Evolutionary conservation across 2,329 filamentous ascomycete genomes (phyloP).

Genomic region (Aspergillus pseudoviridinutans): DNA sequence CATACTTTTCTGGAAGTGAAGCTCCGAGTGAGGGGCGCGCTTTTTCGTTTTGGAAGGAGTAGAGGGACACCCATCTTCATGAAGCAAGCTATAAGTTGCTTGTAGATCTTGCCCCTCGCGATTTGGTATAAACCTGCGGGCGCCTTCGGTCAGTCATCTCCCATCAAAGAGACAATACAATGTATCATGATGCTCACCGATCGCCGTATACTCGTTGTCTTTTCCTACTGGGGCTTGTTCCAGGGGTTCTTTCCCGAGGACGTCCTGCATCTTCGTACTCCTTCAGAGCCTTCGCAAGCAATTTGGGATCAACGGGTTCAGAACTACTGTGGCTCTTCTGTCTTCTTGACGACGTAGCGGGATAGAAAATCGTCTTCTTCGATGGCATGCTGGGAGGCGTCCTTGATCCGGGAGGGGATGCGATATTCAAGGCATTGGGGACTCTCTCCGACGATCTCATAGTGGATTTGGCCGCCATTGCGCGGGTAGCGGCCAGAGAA

Average conservation of each 20-base stretch:
- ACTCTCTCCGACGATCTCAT: conserved; percentile 18
- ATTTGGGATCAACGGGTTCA: conserved; percentile 56
- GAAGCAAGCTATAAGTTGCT: conserved; percentile 85
- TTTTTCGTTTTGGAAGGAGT: conserved; percentile 83
- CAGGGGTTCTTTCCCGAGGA: conserved; percentile 58
- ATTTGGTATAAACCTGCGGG: conserved; percentile 83
- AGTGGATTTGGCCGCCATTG: conserved; percentile 14
- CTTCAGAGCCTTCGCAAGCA: conserved; percentile 58
- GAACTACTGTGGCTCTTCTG: conserved; percentile 33
- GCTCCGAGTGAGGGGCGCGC: conserved; percentile 79
- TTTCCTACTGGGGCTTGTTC: conserved; percentile 64
- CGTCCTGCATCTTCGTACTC: conserved; percentile 59
- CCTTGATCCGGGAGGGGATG: conserved; percentile 55
- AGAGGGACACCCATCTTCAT: conserved; percentile 88
- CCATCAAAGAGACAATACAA: conserved; percentile 1
- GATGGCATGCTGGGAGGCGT: conserved; percentile 54
- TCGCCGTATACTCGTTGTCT: conserved; percentile 63
- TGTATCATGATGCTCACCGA: conserved; percentile 45
- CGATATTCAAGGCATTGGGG: conserved; percentile 29
- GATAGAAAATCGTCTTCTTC: conserved; percentile 44
- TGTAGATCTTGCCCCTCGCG: conserved; percentile 88
- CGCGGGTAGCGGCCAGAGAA: conserved; percentile 16
- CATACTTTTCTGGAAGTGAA: conserved; percentile 91
- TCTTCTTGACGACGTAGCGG: conserved; percentile 22
- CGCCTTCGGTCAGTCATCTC: conserved; percentile 10